A percentile compares a stretch with the other conserved stretches of the same genome.
Conservation (phyloP, 768 basidiomycete species). For the Suillus weaverae region DNA sequence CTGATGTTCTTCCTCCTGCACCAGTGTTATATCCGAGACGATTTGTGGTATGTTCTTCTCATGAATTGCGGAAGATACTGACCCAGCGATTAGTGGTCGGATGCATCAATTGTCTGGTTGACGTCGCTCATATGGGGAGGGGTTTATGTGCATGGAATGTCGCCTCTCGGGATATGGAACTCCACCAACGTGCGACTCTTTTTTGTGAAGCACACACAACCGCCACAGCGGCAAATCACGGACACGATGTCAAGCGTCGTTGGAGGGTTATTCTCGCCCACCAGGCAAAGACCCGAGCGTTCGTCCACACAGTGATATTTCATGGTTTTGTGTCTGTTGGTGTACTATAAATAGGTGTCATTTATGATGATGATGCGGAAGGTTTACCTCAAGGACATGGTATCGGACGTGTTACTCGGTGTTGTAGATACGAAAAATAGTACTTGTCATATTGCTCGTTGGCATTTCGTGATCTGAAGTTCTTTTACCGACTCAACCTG, state of each 20-base stretch:
- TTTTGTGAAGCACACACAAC: conserved; percentile 83
- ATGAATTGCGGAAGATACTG: conserved; percentile 2
- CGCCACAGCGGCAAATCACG: conserved; percentile 67
- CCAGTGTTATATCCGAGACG: conserved; percentile 65
- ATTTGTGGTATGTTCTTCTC: conserved; percentile 61
- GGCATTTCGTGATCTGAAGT: background rate
- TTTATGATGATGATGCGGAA: background rate
- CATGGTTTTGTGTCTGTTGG: background rate
- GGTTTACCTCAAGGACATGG: background rate
- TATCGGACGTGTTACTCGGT: background rate
- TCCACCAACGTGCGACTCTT: conserved; percentile 87
- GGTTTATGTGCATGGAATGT: conserved; percentile 88
- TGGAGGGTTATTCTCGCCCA: conserved; percentile 66
- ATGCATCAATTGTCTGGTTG: conserved; percentile 88
- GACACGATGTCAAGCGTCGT: conserved; percentile 82
- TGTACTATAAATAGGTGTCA: background rate
- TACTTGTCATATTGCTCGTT: background rate
- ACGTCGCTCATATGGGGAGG: conserved; percentile 96
- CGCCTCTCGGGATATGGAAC: conserved; percentile 87
- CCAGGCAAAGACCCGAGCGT: conserved; percentile 29
- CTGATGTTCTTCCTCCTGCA: conserved; percentile 70
- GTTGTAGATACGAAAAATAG: background rate
- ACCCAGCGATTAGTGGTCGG: conserved; percentile 71
- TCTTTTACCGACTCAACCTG: background rate
- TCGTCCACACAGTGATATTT: conserved; percentile 12